Base-by-base conservation (phyloP, 768 basidiomycete species). In the Auricularia cornea region DNA sequence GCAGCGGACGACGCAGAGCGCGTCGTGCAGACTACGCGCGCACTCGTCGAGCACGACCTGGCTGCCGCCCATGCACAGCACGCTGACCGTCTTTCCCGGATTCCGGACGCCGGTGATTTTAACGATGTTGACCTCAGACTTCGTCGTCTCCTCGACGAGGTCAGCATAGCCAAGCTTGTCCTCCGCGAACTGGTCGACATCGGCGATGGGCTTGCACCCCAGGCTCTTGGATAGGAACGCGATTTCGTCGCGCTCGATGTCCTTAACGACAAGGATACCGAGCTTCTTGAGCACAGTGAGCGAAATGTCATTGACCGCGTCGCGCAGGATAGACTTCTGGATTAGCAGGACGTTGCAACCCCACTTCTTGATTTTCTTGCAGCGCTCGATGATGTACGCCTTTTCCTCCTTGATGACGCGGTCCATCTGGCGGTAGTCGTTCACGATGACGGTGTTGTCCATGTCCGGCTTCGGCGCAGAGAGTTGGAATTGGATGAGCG, bases 371-470 rank as follows among this genome's bases (percentile, higher is more conserved):
- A 99, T 98, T 77, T 94, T 95, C 78, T 98, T 98, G 86, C 93
- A 96, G 61, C 98, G 85, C 74, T 94, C 98, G 70, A 99, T 86
- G 63, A 99, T 84, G 75, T 99, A 98, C 75, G 95, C 92, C 56
- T 97, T 90, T 63, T 96, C 96, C 76, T 99, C 97, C 76, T 99
- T 98, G 77, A 99, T 89, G 64, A 98, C 94, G 75, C 98, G 97
- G 82, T 98, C 97, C 96, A 99, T 98, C 74, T 98, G 97, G 20
- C 97, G 89, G 78, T 99, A 99, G 77, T 99, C 96, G 67, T 96
- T 98, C 69, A 99, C 98, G 60, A 98, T 90, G 52, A 99, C 94
- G 3, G 96, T 98, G 80, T 99, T 98, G 76, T 99, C 97, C 96
- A 99, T 99, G 71, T 99, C 97, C 2, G 97, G 96, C 76, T 99